Evolutionary conservation across 1,284 basidiomycete genomes (phyloP).

Genomic region (Meira nashicola): DNA sequence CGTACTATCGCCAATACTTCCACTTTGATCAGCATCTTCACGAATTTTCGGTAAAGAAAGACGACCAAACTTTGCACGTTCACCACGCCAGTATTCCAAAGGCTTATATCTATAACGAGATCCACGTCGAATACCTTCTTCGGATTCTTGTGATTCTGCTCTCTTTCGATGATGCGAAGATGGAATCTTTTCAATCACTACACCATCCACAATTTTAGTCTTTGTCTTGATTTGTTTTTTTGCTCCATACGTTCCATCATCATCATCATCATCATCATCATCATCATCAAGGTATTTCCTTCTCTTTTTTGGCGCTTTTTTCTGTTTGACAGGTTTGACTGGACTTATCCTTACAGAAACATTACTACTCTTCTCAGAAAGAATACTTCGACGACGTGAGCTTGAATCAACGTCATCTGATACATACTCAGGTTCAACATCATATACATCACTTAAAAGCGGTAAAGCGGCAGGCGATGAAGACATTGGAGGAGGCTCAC

Average conservation of each 20-base stretch:
- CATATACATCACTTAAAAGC: too few relatives aligned
- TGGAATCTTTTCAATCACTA: conserved; percentile 23
- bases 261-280: conserved; percentile 1
- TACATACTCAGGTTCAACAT: too few relatives aligned
- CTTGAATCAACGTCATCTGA: too few relatives aligned
- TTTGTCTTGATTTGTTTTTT: background rate
- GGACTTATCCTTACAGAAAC: too few relatives aligned
- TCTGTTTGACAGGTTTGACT: too few relatives aligned
- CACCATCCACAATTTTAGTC: background rate
- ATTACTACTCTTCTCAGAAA: too few relatives aligned
- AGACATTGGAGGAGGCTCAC: too few relatives aligned
- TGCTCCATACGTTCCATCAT: conserved; percentile 11
- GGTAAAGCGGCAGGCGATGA: too few relatives aligned
- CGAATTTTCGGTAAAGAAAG: conserved; percentile 25
- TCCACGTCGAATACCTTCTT: conserved; percentile 69
- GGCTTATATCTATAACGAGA: conserved; percentile 69
- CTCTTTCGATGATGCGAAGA: conserved; percentile 14
- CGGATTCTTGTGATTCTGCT: conserved; percentile 16
- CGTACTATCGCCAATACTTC: conserved; percentile 18
- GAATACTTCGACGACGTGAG: too few relatives aligned
- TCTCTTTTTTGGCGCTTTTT: conserved; percentile 15
- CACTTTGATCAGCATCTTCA: conserved; percentile 10
- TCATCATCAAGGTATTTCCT: background rate
- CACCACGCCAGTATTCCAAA: conserved; percentile 87
- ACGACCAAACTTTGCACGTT: conserved; percentile 70